Evolutionary conservation across 2,329 filamentous ascomycete genomes (phyloP).

Genomic region (Pyrenochaeta sp.): DNA sequence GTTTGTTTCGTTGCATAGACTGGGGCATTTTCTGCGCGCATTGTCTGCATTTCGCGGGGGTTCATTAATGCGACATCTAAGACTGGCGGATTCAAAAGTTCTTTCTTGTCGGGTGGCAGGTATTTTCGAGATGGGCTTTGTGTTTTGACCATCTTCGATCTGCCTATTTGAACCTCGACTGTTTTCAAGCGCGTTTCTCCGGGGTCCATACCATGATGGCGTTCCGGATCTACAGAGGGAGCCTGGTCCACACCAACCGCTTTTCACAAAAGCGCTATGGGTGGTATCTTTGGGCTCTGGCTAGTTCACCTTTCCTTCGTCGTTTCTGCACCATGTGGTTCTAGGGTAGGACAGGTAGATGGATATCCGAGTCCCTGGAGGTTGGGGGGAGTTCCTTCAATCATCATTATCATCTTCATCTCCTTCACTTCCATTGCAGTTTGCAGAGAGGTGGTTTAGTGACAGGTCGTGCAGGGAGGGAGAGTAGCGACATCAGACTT

Average conservation of each 20-base stretch:
- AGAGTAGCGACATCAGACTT: constrained; percentile 20
- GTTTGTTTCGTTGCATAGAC: constrained; percentile 52
- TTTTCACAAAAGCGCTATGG: constrained; percentile 27
- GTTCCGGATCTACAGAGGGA: constrained; percentile 33
- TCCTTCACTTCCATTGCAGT: constrained; percentile 9
- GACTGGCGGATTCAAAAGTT: constrained; percentile 27
- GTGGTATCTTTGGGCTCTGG: constrained; percentile 24
- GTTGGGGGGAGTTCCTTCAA: constrained; percentile 9
- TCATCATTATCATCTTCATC: constrained; percentile 16
- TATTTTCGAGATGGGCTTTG: constrained; percentile 19
- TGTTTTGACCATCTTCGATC: constrained; percentile 24
- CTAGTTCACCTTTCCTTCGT: constrained; percentile 13
- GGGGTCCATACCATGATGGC: constrained; percentile 30
- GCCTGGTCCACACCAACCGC: constrained; percentile 25
- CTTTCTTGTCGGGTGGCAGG: constrained; percentile 30
- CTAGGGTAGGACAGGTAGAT: constrained; percentile 16
- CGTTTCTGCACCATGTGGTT: constrained; percentile 21
- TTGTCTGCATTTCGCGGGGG: constrained; percentile 50
- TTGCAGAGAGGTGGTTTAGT: constrained; percentile 12
- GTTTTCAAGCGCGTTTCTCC: constrained; percentile 21
- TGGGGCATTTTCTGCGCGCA: constrained; percentile 50
- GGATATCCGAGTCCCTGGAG: constrained; percentile 9
- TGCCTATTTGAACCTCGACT: constrained; percentile 13
- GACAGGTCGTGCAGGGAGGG: constrained; percentile 7
- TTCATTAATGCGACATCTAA: constrained; percentile 24